A percentile compares a stretch with the other conserved stretches of the same genome.
These are phyloP conservation scores for Cicer cuneatum DNA, from an alignment of 306 rosid species.

Conservation along the genomic window DNA sequence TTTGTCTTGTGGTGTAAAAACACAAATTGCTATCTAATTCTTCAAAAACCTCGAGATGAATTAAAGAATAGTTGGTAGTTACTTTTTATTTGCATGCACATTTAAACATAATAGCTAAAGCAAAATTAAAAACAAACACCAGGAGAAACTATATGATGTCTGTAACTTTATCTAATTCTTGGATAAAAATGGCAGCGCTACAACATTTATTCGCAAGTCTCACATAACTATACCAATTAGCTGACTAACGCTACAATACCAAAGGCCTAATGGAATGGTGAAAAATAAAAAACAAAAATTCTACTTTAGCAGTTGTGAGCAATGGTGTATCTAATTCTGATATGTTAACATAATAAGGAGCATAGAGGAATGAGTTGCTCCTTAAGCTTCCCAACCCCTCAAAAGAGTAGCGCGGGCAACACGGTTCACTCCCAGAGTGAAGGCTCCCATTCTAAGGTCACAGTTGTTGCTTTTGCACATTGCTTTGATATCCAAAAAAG, in stretches of 20 bases:
- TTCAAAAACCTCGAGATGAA: neutral
- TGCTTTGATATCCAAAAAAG: constrained; percentile 64
- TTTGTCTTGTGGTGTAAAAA: neutral
- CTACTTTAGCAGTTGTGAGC: constrained; percentile 22
- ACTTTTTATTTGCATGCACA: neutral
- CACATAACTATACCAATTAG: constrained; percentile 25
- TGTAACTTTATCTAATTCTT: constrained; percentile 4
- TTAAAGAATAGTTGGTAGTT: neutral
- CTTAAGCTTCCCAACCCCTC: constrained; percentile 78
- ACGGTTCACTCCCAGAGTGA: constrained; percentile 70
- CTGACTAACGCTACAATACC: neutral
- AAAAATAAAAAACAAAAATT: constrained; percentile 14
- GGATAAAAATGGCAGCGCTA: neutral
- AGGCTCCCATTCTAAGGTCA: constrained; percentile 77
- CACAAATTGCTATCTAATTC: neutral
- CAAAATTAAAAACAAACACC: neutral
- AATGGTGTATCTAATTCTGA: constrained; percentile 16
- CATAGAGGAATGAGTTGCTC: too few relatives aligned
- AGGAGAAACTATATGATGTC: neutral
- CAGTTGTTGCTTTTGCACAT: constrained; percentile 72
- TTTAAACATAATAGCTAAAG: neutral
- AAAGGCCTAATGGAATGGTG: neutral
- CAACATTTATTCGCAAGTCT: constrained; percentile 33
- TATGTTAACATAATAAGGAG: neutral
- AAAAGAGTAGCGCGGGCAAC: constrained; percentile 72